Evolutionary conservation across 148 eudicot species (phyloP).

Genomic region (Fagopyrum tataricum): DNA sequence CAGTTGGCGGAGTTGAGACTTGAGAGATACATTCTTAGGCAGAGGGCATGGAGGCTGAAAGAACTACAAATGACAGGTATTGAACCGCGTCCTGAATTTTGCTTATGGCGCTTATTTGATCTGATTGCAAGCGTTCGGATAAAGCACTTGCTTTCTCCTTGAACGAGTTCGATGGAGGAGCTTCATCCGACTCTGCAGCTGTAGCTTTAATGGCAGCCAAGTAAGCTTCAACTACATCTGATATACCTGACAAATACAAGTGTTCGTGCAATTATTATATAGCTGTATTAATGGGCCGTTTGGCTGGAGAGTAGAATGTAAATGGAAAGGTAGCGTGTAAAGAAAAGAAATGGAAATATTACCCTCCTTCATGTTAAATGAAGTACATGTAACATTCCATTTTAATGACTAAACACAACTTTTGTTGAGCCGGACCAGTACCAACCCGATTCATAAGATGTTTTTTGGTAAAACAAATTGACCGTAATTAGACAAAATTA

Average conservation of each 20-base stretch:
- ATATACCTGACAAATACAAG: slow-evolving; percentile 52
- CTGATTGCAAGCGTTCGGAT: slow-evolving; percentile 50
- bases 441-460: too few relatives aligned
- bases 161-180: slow-evolving; percentile 44
- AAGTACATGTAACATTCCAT: too few relatives aligned
- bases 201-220: slow-evolving; percentile 59
- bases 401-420: too few relatives aligned
- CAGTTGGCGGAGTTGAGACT: background rate
- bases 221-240: slow-evolving; percentile 85
- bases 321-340: too few relatives aligned
- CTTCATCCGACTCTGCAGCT: slow-evolving; percentile 39
- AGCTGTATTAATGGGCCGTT: too few relatives aligned
- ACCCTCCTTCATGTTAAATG: too few relatives aligned
- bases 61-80: slow-evolving; percentile 50
- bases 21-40: slow-evolving; percentile 34
- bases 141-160: slow-evolving; percentile 62
- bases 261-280: too few relatives aligned
- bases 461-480: too few relatives aligned
- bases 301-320: too few relatives aligned
- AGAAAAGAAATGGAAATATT: too few relatives aligned
- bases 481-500: too few relatives aligned
- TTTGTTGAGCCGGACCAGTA: too few relatives aligned
- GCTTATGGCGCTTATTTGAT: slow-evolving; percentile 50
- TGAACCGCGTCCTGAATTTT: slow-evolving; percentile 82
- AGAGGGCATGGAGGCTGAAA: slow-evolving; percentile 71